phyloP scores from a whole-genome alignment of 768 basidiomycete species.

The Nevesoporus exiguus region DNA sequence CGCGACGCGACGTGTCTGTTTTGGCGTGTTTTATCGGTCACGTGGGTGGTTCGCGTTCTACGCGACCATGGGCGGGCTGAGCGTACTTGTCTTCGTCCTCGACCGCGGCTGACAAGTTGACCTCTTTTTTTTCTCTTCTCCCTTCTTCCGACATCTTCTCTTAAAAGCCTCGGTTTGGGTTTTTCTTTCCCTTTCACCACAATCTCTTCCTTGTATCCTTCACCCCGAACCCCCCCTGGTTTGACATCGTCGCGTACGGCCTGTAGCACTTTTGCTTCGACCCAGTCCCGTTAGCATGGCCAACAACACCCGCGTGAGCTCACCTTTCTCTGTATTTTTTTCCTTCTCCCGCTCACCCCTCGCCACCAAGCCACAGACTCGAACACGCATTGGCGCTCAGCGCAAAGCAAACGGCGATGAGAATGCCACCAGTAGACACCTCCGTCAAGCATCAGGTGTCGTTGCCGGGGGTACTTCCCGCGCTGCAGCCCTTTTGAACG shows the following conservation, averaged over 20 bases:
- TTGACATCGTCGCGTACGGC: no score
- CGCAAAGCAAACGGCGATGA: slow-evolving; percentile 72
- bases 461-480: slow-evolving; percentile 47
- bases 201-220: slow-evolving; percentile 29
- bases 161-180: slow-evolving; percentile 24
- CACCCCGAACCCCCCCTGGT: no score
- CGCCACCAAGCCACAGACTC: slow-evolving; percentile 57
- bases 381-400: slow-evolving; percentile 58
- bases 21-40: slow-evolving; percentile 34
- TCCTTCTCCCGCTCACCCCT: slow-evolving; percentile 4
- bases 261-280: slow-evolving; percentile 28
- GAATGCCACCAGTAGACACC: slow-evolving; percentile 67
- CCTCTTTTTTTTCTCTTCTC: slow-evolving; percentile 25
- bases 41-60: slow-evolving; percentile 38
- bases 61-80: slow-evolving; percentile 27
- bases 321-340: not conserved
- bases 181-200: slow-evolving; percentile 31
- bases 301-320: slow-evolving; percentile 56
- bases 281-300: slow-evolving; percentile 50
- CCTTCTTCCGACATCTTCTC: slow-evolving; percentile 13
- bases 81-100: slow-evolving; percentile 26
- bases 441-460: slow-evolving; percentile 57
- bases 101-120: slow-evolving; percentile 36
- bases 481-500: slow-evolving; percentile 38
- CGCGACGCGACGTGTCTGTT: slow-evolving; percentile 36